phyloP scores from a whole-genome alignment of 306 rosid species.

The Fragaria vesca region DNA sequence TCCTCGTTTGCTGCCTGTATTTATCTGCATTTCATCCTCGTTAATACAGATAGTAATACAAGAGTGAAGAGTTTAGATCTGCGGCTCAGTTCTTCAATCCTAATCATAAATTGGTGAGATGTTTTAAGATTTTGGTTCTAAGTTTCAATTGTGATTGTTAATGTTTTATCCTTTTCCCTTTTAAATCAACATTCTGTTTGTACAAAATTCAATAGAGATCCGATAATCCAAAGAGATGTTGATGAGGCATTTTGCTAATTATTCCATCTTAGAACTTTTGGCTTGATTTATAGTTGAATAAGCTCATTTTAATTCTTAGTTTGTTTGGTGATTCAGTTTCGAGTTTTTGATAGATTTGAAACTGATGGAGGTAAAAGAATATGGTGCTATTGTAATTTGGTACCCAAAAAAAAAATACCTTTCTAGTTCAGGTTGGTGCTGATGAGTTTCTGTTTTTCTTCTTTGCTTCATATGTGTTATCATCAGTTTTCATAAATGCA shows the following conservation, averaged over 20 bases:
- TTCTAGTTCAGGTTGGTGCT: conserved; percentile 1
- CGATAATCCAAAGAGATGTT: background rate
- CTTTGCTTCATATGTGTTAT: background rate
- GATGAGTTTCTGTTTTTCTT: background rate
- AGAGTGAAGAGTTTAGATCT: background rate
- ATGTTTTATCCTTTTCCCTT: background rate
- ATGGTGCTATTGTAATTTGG: background rate
- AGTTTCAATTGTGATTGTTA: background rate
- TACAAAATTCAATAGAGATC: conserved; percentile 1
- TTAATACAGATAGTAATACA: background rate
- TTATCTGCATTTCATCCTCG: background rate
- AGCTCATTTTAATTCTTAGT: background rate
- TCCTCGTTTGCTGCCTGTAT: background rate
- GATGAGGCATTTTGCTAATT: background rate
- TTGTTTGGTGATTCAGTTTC: background rate
- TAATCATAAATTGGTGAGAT: conserved; percentile 13
- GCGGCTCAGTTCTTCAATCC: background rate
- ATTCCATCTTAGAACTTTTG: background rate
- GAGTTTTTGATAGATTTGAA: background rate
- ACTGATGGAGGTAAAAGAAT: conserved; percentile 4
- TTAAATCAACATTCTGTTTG: background rate
- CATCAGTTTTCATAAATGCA: background rate
- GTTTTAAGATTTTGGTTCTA: background rate
- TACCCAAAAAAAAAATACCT: background rate
- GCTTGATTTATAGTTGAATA: background rate